Evolutionary conservation across 2,329 filamentous ascomycete genomes (phyloP).

Genomic region (Talaromyces marneffei): DNA sequence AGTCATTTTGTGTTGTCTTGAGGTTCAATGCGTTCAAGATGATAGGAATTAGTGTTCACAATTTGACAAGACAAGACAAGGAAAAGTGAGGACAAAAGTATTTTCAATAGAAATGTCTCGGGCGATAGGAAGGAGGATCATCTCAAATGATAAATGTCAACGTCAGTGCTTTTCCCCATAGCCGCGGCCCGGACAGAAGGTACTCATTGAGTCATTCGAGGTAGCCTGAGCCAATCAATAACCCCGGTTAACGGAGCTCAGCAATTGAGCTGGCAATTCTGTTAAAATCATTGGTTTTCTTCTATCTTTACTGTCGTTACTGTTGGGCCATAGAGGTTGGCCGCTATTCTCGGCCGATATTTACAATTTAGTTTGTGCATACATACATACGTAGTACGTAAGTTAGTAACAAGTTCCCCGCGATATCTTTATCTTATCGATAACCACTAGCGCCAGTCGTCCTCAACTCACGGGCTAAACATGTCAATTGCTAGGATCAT

Average conservation of each 20-base stretch:
- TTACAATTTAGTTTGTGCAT: too few relatives aligned
- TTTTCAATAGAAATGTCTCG: neutral
- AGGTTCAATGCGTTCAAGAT: neutral
- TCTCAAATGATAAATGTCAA: slow-evolving; percentile 3
- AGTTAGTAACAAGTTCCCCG: neutral
- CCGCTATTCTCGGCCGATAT: neutral
- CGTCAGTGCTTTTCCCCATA: slow-evolving; percentile 8
- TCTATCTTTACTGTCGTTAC: neutral
- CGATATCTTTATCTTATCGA: neutral
- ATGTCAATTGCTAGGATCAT: too few relatives aligned
- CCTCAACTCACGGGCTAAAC: neutral
- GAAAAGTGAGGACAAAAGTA: too few relatives aligned
- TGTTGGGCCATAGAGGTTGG: neutral
- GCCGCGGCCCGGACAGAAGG: slow-evolving; percentile 9
- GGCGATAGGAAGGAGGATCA: neutral
- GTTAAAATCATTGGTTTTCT: neutral
- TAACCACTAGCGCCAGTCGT: neutral
- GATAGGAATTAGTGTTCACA: neutral
- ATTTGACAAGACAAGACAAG: neutral
- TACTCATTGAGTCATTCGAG: neutral
- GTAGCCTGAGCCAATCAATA: slow-evolving; percentile 3
- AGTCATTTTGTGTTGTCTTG: slow-evolving; percentile 48
- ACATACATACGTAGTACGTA: neutral
- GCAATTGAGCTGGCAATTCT: neutral
- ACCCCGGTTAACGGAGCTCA: neutral